Conservation (phyloP, 768 basidiomycete species). For the Cyclocybe cylindracea region DNA sequence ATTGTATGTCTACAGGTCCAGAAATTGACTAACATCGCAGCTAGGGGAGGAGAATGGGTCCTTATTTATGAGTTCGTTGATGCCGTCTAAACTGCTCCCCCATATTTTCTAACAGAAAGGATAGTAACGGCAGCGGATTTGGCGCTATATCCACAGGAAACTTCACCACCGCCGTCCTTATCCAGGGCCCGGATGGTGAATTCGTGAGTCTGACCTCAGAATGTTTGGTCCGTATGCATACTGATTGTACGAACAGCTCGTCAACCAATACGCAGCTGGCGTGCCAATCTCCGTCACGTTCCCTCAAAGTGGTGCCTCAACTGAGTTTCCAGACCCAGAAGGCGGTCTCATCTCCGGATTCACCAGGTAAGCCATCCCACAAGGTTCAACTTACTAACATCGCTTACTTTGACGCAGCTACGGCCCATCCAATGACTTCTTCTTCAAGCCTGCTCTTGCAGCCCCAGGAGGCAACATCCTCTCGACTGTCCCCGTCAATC, state of each 20-base stretch:
- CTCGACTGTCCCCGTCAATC: constrained; percentile 37
- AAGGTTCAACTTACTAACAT: neutral
- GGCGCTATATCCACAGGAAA: constrained; percentile 39
- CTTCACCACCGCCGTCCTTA: constrained; percentile 41
- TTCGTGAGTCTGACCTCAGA: constrained; percentile 37
- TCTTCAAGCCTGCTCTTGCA: constrained; percentile 48
- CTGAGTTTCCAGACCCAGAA: constrained; percentile 40
- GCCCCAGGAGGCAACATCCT: constrained; percentile 53
- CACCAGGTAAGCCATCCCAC: constrained; percentile 28
- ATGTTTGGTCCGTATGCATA: neutral
- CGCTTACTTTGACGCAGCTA: constrained; percentile 30
- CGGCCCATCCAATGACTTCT: constrained; percentile 62
- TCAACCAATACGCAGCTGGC: constrained; percentile 45
- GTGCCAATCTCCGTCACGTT: constrained; percentile 42
- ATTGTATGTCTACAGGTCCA: constrained; percentile 27
- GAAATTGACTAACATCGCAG: constrained; percentile 54
- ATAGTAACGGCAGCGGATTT: constrained; percentile 52
- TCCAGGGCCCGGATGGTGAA: constrained; percentile 52
- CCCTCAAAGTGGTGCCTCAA: constrained; percentile 43
- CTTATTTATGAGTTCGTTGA: constrained; percentile 54
- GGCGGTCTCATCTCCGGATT: constrained; percentile 59
- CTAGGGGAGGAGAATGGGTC: constrained; percentile 46
- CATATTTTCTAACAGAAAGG: neutral
- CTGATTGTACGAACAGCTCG: constrained; percentile 36
- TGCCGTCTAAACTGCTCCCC: neutral